Evolutionary conservation across 1,284 basidiomycete genomes (phyloP).

Genomic region (Ceratobasidium sp.): DNA sequence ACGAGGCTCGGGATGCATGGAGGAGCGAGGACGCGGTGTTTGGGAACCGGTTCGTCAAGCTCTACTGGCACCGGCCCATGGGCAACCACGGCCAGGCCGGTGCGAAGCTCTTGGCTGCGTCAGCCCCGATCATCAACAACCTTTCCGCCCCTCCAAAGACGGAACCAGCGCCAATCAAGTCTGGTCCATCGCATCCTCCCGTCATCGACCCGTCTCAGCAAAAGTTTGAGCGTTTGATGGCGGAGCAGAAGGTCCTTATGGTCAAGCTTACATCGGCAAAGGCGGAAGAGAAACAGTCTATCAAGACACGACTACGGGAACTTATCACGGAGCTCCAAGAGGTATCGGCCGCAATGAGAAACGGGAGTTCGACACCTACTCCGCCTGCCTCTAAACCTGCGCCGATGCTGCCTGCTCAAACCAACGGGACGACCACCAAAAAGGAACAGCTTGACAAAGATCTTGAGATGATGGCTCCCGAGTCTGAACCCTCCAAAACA

Average conservation of each 20-base stretch:
- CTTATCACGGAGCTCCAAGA: conserved; percentile 66
- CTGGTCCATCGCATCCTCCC: conserved; percentile 50
- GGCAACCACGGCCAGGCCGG: conserved; percentile 83
- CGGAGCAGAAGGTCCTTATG: conserved; percentile 89
- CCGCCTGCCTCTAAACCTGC: conserved; percentile 48
- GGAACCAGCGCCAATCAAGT: conserved; percentile 49
- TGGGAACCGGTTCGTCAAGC: conserved; percentile 91
- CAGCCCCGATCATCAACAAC: conserved; percentile 71
- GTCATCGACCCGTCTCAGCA: conserved; percentile 40
- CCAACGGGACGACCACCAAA: conserved; percentile 20
- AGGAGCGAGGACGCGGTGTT: conserved; percentile 93
- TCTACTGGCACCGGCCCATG: conserved; percentile 91
- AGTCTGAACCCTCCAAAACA: conserved; percentile 45
- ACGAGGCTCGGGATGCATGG: conserved; percentile 88
- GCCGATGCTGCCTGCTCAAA: background rate
- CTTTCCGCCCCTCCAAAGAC: conserved; percentile 49
- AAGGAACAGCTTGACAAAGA: conserved; percentile 42
- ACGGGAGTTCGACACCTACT: conserved; percentile 51
- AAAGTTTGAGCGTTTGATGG: conserved; percentile 77
- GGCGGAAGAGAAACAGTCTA: conserved; percentile 78
- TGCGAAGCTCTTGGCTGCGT: conserved; percentile 75
- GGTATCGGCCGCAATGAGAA: conserved; percentile 61
- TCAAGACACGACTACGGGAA: conserved; percentile 79
- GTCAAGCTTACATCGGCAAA: conserved; percentile 67
- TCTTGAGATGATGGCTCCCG: conserved; percentile 39